A percentile compares a stretch with the other conserved stretches of the same genome.
Evolutionary conservation across 2,329 filamentous ascomycete genomes (phyloP).

Genomic region (Penicillium frequentans): DNA sequence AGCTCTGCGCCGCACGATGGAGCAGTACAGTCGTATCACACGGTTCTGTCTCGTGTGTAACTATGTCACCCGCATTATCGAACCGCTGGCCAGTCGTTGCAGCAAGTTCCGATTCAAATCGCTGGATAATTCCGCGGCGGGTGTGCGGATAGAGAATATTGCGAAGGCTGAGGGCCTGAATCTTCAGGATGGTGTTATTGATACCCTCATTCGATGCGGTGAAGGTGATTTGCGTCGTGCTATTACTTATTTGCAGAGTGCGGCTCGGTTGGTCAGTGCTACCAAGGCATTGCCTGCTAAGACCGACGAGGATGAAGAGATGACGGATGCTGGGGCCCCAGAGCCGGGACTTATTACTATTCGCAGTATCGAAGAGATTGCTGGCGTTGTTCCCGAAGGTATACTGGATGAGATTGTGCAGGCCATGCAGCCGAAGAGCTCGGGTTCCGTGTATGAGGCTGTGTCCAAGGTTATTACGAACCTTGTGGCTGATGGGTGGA

Average conservation of each 20-base stretch:
- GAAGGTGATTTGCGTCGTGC: constrained; percentile 95
- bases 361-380: constrained; percentile 86
- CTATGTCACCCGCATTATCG: constrained; percentile 97
- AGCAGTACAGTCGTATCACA: constrained; percentile 95
- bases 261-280: constrained; percentile 81
- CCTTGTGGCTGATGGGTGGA: constrained; percentile 96
- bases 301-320: constrained; percentile 60
- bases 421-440: constrained; percentile 72
- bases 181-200: constrained; percentile 75
- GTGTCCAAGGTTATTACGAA: constrained; percentile 82
- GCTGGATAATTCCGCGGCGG: constrained; percentile 81
- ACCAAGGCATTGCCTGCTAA: constrained; percentile 41
- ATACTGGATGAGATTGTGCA: constrained; percentile 70
- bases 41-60: constrained; percentile 98
- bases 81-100: constrained; percentile 88
- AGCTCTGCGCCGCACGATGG: constrained; percentile 92
- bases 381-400: constrained; percentile 79
- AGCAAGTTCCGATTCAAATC: constrained; percentile 98
- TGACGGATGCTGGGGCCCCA: constrained; percentile 58
- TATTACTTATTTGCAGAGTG: constrained; percentile 93
- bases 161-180: constrained; percentile 73
- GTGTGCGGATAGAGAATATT: constrained; percentile 76
- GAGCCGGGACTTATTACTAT: constrained; percentile 63
- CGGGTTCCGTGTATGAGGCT: constrained; percentile 66
- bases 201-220: constrained; percentile 80